These are phyloP conservation scores for Lentinus polychrous DNA, from an alignment of 1,284 basidiomycete genomes.

Conservation along the genomic window DNA sequence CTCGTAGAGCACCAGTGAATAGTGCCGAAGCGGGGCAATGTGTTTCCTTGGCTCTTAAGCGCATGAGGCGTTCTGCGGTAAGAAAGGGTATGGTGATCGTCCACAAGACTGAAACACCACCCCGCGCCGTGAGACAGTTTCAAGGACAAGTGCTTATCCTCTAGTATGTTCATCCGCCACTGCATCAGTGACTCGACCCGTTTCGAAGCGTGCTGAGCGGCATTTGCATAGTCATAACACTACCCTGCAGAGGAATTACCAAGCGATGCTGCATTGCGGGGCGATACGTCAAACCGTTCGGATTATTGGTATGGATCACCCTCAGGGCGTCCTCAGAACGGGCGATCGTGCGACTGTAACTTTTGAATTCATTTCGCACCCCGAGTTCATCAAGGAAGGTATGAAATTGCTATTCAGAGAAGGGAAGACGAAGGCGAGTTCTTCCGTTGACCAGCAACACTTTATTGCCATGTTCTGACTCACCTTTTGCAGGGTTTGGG, in stretches of 20 bases:
- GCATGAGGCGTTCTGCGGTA: conserved; percentile 75
- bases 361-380: conserved; percentile 87
- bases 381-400: conserved; percentile 87
- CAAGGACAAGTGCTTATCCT: conserved; percentile 83
- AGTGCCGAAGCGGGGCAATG: conserved; percentile 92
- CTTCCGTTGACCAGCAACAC: background rate
- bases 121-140: conserved; percentile 72
- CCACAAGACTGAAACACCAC: conserved; percentile 74
- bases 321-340: conserved; percentile 80
- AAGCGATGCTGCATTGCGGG: conserved; percentile 84
- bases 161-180: conserved; percentile 43
- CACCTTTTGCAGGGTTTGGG: conserved; percentile 26
- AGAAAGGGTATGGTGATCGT: conserved; percentile 95
- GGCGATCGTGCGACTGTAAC: conserved; percentile 86
- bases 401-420: conserved; percentile 90
- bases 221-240: conserved; percentile 71
- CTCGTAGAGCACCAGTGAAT: conserved; percentile 67
- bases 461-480: background rate
- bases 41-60: conserved; percentile 90
- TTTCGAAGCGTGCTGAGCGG: conserved; percentile 11
- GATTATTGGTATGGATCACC: conserved; percentile 84
- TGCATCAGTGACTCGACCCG: background rate
- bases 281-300: conserved; percentile 87
- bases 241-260: conserved; percentile 86
- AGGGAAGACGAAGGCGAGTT: conserved; percentile 80